Evolutionary conservation across 2,329 filamentous ascomycete genomes (phyloP), one percentile per base, ranked within the genome.

Genomic region (Colletotrichum chrysophilum): DNA sequence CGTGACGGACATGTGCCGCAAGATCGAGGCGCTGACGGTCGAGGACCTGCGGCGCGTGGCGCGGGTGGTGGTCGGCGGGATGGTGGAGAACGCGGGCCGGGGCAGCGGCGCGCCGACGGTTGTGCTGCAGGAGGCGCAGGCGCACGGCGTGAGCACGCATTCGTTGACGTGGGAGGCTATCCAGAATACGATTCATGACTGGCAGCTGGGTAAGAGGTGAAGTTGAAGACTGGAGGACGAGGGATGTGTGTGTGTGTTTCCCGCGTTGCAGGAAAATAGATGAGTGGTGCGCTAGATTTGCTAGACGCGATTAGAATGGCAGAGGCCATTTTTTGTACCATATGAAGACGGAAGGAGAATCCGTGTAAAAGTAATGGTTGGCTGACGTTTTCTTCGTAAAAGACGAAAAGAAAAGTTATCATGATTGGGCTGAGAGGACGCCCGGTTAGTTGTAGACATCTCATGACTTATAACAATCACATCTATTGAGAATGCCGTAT

Each of bases 61-160:
- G 7, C 89, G 88, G 79, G 88, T 92, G 79, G 93, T 99, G 10
- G 92, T 98, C 71, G 91, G 93, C 60, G 97, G 97, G 1, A 83
- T 91, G 78, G 93, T 97, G 5, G 82, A 91, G 77, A 98, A 98
- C 83, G 83, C 87, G 0, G 96, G 96, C 1, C 83, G 87, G 1
- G 96, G 97, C 4, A 97, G 93, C 77, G 97, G 97, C 16, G 94
- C 95, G 24, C 97, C 97, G 5, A 99, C 97, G 0, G 96, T 99
- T 28, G 96, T 99, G 60, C 83, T 99, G 80, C 96, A 98, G 88
- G 96, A 98, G 87, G 95, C 95, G 28, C 92, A 96, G 82, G 90
- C 94, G 79, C 91, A 93, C 70, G 93, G 93, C 1, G 88, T 93
- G 32, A 92, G 89, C 80, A 89, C 92, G 78, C 93, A 91, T 79